A percentile compares a stretch with the other conserved stretches of the same genome.
Conservation (phyloP, 805 yeast species). For the Candida odintsovae region DNA sequence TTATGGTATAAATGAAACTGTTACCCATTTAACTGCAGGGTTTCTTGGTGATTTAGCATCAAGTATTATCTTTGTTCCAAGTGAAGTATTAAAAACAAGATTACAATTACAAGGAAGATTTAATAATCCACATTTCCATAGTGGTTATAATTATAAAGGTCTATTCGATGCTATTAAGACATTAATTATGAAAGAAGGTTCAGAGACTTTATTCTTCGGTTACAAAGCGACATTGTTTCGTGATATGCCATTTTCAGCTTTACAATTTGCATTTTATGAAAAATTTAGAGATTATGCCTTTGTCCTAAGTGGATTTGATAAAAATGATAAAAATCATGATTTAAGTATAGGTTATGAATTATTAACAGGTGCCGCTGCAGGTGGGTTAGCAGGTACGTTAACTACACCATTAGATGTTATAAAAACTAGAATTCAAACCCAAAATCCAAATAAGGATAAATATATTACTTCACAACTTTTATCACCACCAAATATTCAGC, state of each 20-base stretch:
- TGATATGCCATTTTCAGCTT: conserved; percentile 92
- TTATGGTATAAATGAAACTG: conserved; percentile 65
- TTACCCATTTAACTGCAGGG: conserved; percentile 79
- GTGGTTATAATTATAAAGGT: conserved; percentile 86
- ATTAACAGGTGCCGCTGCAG: conserved; percentile 90
- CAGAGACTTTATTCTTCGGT: conserved; percentile 74
- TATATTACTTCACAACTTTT: conserved; percentile 1
- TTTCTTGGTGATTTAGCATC: conserved; percentile 91
- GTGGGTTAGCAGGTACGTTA: conserved; percentile 82
- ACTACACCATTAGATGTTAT: conserved; percentile 93
- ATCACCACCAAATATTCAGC: conserved; percentile 12
- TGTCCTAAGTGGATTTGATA: conserved; percentile 21
- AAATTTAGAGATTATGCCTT: conserved; percentile 62
- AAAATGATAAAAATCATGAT: conserved; percentile 30
- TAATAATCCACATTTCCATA: conserved; percentile 70
- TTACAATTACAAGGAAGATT: conserved; percentile 86
- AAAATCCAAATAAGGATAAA: conserved; percentile 33
- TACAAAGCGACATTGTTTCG: conserved; percentile 90
- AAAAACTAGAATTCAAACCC: conserved; percentile 91
- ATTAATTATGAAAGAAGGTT: conserved; percentile 66
- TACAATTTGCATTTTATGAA: conserved; percentile 95
- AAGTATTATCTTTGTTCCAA: conserved; percentile 86
- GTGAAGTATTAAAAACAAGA: conserved; percentile 90
- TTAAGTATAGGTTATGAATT: conserved; percentile 60
- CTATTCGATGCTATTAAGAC: conserved; percentile 63